Evolutionary conservation across 2,329 filamentous ascomycete genomes (phyloP).

Genomic region (Ophioceras dolichostomum): DNA sequence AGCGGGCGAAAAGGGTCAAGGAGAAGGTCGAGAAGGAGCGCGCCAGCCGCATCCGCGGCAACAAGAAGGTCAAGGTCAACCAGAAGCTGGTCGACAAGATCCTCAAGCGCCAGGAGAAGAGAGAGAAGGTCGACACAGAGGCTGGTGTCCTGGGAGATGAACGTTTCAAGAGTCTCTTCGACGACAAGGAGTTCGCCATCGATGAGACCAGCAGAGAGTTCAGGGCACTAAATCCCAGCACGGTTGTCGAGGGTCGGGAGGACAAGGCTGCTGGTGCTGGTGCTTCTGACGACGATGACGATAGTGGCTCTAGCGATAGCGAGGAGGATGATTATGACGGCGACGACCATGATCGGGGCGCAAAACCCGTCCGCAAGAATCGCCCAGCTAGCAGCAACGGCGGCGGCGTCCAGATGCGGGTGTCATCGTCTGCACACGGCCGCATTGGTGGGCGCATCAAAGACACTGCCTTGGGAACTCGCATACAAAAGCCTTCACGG

Average conservation of each 20-base stretch:
- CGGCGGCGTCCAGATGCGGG: slow-evolving; percentile 45
- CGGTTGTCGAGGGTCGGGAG: slow-evolving; percentile 33
- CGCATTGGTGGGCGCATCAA: slow-evolving; percentile 39
- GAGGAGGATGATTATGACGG: slow-evolving; percentile 26
- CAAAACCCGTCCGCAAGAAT: background rate
- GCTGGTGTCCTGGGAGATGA: slow-evolving; percentile 66
- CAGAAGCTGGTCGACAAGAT: slow-evolving; percentile 65
- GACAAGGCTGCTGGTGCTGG: slow-evolving; percentile 24
- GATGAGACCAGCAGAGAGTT: slow-evolving; percentile 87
- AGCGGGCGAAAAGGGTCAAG: slow-evolving; percentile 79
- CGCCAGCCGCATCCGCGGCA: slow-evolving; percentile 85
- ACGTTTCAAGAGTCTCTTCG: slow-evolving; percentile 80
- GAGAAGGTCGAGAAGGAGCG: slow-evolving; percentile 96
- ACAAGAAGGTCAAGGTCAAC: slow-evolving; percentile 97
- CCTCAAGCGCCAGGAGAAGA: slow-evolving; percentile 51
- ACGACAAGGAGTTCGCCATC: slow-evolving; percentile 85
- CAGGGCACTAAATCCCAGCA: slow-evolving; percentile 79
- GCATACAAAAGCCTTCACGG: slow-evolving; percentile 37
- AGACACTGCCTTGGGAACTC: slow-evolving; percentile 45
- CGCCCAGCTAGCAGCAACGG: slow-evolving; percentile 16
- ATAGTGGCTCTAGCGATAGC: slow-evolving; percentile 17
- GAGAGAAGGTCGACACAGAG: slow-evolving; percentile 42
- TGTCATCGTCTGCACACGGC: slow-evolving; percentile 58
- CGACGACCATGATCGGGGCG: slow-evolving; percentile 13
- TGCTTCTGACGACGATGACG: slow-evolving; percentile 35